phyloP scores from a whole-genome alignment of 140 eudicot genomes.

The Anethum foeniculum region DNA sequence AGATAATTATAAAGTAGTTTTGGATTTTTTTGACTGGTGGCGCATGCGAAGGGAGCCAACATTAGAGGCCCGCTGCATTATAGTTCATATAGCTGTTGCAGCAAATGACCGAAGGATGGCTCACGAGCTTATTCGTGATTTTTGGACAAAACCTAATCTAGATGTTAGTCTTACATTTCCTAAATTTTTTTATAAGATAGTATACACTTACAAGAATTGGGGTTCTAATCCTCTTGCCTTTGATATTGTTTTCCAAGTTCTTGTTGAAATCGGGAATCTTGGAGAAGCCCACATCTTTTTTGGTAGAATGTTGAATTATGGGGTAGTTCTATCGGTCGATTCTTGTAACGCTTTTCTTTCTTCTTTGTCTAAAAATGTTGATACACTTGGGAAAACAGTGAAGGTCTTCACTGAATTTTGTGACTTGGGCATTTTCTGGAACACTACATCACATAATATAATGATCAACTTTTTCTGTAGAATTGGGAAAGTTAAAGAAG shows the following conservation, averaged over 20 bases:
- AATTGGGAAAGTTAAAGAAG: constrained; percentile 69
- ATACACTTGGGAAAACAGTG: constrained; percentile 31
- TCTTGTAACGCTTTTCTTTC: constrained; percentile 65
- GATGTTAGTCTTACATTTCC: constrained; percentile 43
- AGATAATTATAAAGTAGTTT: constrained; percentile 54
- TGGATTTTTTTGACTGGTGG: constrained; percentile 71
- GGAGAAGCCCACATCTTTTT: constrained; percentile 59
- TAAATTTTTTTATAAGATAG: constrained; percentile 59
- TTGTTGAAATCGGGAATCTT: constrained; percentile 54
- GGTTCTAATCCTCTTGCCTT: constrained; percentile 72
- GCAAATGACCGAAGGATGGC: constrained; percentile 47
- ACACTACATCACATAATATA: constrained; percentile 65
- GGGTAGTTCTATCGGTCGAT: constrained; percentile 58
- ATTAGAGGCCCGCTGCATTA: constrained; percentile 76
- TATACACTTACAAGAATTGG: constrained; percentile 90
- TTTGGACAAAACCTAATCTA: constrained; percentile 54
- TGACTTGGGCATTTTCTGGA: constrained; percentile 64
- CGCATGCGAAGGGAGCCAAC: constrained; percentile 56
- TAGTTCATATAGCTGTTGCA: constrained; percentile 77
- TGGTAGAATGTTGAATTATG: constrained; percentile 63
- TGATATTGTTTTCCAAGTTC: constrained; percentile 80
- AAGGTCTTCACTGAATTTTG: constrained; percentile 43
- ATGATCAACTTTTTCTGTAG: constrained; percentile 58
- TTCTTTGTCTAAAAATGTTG: constrained; percentile 31
- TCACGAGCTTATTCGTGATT: constrained; percentile 45